Evolutionary conservation across 2,329 filamentous ascomycete genomes (phyloP).

Genomic region (Boeremia exigua): DNA sequence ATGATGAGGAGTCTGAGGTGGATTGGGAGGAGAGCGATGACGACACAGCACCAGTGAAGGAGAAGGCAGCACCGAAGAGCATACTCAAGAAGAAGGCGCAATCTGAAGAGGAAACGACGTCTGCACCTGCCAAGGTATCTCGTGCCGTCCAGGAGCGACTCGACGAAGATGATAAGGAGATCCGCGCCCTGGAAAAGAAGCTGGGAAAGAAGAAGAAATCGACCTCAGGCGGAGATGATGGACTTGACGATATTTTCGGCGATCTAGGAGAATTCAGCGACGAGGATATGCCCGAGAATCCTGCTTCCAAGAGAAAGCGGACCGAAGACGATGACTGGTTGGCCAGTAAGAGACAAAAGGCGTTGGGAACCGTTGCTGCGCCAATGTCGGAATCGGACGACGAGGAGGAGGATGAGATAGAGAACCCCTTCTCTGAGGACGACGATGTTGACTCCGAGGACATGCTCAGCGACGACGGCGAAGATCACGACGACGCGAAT

Average conservation of each 20-base stretch:
- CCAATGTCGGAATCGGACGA: constrained; percentile 22
- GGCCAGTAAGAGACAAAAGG: constrained; percentile 63
- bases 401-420: constrained; percentile 30
- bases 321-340: constrained; percentile 68
- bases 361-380: constrained; percentile 33
- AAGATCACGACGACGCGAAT: constrained; percentile 32
- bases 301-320: constrained; percentile 61
- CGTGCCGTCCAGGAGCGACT: constrained; percentile 63
- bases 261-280: constrained; percentile 61
- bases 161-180: constrained; percentile 84
- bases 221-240: constrained; percentile 72
- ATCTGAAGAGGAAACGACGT: constrained; percentile 14
- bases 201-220: constrained; percentile 78
- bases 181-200: constrained; percentile 84
- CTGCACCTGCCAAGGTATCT: constrained; percentile 38
- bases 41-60: constrained; percentile 26
- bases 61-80: constrained; percentile 40
- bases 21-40: constrained; percentile 45
- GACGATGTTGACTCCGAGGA: constrained; percentile 44
- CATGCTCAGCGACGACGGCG: constrained; percentile 27
- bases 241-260: constrained; percentile 77
- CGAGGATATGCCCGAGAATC: constrained; percentile 53
- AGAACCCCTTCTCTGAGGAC: constrained; percentile 24
- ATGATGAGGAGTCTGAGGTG: constrained; percentile 35
- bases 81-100: constrained; percentile 34